These are phyloP conservation scores for Pichia sp. DNA, from an alignment of 1,139 yeast species.

Conservation along the genomic window DNA sequence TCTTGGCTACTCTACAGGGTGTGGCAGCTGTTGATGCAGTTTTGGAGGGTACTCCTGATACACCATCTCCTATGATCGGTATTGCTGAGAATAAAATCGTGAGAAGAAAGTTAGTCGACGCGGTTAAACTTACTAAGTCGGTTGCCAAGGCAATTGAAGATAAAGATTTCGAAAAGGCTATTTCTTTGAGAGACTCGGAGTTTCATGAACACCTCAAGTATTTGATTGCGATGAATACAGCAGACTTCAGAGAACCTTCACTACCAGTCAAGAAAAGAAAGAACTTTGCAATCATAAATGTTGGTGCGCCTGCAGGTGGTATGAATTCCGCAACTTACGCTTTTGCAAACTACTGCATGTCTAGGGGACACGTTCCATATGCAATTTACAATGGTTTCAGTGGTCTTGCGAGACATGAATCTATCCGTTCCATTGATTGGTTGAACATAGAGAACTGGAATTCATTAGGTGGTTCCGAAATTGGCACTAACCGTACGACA, in stretches of 20 bases:
- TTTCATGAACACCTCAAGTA: slow-evolving; percentile 63
- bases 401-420: slow-evolving; percentile 70
- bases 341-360: slow-evolving; percentile 68
- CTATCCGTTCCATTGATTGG: slow-evolving; percentile 61
- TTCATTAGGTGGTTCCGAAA: slow-evolving; percentile 73
- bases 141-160: slow-evolving; percentile 52
- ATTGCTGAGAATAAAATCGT: slow-evolving; percentile 68
- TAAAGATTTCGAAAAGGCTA: slow-evolving; percentile 30
- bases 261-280: slow-evolving; percentile 55
- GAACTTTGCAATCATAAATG: slow-evolving; percentile 67
- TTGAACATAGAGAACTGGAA: slow-evolving; percentile 71
- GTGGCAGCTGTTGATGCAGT: slow-evolving; percentile 81
- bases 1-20: slow-evolving; percentile 75
- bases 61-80: slow-evolving; percentile 79
- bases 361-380: slow-evolving; percentile 68
- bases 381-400: slow-evolving; percentile 75
- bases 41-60: slow-evolving; percentile 60
- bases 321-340: slow-evolving; percentile 75
- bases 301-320: slow-evolving; percentile 84
- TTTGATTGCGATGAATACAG: slow-evolving; percentile 60
- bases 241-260: slow-evolving; percentile 50
- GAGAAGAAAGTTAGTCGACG: slow-evolving; percentile 65
- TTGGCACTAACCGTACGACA: slow-evolving; percentile 72
- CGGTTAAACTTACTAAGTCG: slow-evolving; percentile 62
- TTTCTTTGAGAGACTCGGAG: slow-evolving; percentile 59